Percentiles rank a stretch among this genome's conserved stretches.
These are phyloP conservation scores for Penicillium aurantiogriseum DNA, from an alignment of 2,329 filamentous ascomycete species.

Conservation along the genomic window DNA sequence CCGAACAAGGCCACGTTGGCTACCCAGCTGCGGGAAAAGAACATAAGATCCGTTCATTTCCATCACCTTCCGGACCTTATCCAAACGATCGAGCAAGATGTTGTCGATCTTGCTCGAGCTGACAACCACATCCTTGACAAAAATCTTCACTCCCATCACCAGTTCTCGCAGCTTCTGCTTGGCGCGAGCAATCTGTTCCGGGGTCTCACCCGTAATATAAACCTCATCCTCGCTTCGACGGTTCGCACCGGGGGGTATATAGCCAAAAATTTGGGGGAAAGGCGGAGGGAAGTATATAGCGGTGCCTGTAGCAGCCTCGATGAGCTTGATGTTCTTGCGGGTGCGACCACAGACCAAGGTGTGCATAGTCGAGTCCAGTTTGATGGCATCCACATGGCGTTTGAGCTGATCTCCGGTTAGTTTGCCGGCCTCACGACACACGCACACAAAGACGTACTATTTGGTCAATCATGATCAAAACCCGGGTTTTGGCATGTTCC, in stretches of 20 bases:
- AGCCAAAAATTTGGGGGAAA: conserved; percentile 88
- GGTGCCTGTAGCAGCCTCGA: conserved; percentile 91
- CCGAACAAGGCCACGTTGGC: conserved; percentile 77
- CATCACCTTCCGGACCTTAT: conserved; percentile 97
- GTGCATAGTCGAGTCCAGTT: conserved; percentile 82
- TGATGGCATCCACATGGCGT: conserved; percentile 69
- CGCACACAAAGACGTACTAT: conserved; percentile 57
- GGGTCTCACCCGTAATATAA: conserved; percentile 88
- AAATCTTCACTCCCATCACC: conserved; percentile 75
- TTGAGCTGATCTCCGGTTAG: conserved; percentile 45
- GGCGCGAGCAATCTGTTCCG: conserved; percentile 79
- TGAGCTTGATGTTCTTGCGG: conserved; percentile 95
- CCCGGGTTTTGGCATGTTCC: conserved; percentile 93
- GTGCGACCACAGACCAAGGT: conserved; percentile 90
- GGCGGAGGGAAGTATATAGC: conserved; percentile 97
- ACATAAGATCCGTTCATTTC: conserved; percentile 96
- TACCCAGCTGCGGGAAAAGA: conserved; percentile 82
- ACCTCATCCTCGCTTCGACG: conserved; percentile 85
- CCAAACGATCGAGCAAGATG: conserved; percentile 83
- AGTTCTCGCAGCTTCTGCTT: conserved; percentile 90
- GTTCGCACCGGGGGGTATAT: conserved; percentile 76
- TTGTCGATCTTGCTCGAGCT: conserved; percentile 92
- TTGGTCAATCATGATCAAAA: conserved; percentile 96
- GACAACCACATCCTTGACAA: conserved; percentile 88
- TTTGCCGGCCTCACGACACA: conserved; percentile 9